Base-by-base conservation (phyloP, 345 rosid species). In the Microthlaspi erraticum region DNA sequence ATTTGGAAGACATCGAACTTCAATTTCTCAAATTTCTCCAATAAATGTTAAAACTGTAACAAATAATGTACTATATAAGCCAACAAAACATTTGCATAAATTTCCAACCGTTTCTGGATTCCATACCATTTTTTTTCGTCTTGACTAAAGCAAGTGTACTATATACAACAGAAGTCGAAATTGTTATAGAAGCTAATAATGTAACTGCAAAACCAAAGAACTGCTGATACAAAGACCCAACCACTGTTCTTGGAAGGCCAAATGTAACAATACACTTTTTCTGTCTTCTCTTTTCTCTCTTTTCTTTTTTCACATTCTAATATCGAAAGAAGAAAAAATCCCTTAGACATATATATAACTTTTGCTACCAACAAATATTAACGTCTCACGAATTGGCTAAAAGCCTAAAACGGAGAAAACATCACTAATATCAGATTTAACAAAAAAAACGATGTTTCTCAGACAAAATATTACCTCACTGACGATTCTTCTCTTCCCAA, bases 381-480 rank as follows among this genome's bases (percentile, higher is more conserved):
- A 76, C 66, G 75, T 36, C 69, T 76, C 75, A 38, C 79, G 74
- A 55, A 63, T 75, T 53, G 64, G 69, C 79, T 60, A 8, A 17
- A 61, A 67, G 68, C 69, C 59, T 58, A 66, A 59, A 34, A n/a
- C 68, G 62, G 60, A 53, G 66, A 63, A 56, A 69, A 14, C 65
- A 62, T 56, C 60, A 45, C 75, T 69, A 63, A 37, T 26, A 38
- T 20, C 53, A 45, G 31, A 68, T 51, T 48, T 45, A 75, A 23
- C 64, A 54, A 37, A 45, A 39, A 61, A 54, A 54, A 59, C 37
- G 29, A 41, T 33, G 72, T 59, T 69, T 63, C 70, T 46, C 46
- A 55, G 60, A 62, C 53, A 74, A 57, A 49, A 75, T 2, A 54
- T 75, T 84, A 80, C 87, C 87, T 83, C 86, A 83, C 88, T 84